These are phyloP conservation scores for Monosporascus sp. DNA, from an alignment of 2,329 filamentous ascomycete genomes.

Conservation along the genomic window DNA sequence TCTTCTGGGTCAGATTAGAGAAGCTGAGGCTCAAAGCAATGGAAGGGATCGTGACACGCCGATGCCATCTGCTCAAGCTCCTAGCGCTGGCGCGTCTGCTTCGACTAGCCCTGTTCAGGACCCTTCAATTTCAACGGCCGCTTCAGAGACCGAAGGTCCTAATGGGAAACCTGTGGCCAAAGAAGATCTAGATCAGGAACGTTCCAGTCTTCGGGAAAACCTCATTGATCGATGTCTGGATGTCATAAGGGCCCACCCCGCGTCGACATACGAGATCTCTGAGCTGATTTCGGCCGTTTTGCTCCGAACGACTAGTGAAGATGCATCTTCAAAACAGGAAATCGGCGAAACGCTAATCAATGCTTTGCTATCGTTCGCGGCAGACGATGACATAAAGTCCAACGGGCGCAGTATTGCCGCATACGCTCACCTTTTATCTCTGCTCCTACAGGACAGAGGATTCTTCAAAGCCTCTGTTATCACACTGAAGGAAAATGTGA, in stretches of 20 bases:
- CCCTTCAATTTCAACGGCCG: slow-evolving; percentile 10
- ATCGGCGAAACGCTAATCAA: slow-evolving; percentile 79
- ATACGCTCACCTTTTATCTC: slow-evolving; percentile 84
- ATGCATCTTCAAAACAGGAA: slow-evolving; percentile 54
- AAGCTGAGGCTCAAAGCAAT: slow-evolving; percentile 10
- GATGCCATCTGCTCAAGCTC: slow-evolving; percentile 16
- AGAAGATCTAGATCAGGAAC: slow-evolving; percentile 74
- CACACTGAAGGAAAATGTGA: slow-evolving; percentile 71
- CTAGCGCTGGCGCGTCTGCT: slow-evolving; percentile 19
- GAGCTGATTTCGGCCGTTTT: slow-evolving; percentile 78
- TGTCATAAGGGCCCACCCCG: slow-evolving; percentile 80
- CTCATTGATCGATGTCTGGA: slow-evolving; percentile 88
- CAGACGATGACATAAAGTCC: slow-evolving; percentile 59
- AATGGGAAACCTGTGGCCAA: slow-evolving; percentile 48
- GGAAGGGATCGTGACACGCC: slow-evolving; percentile 16
- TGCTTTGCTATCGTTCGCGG: slow-evolving; percentile 68
- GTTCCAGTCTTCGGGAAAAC: slow-evolving; percentile 66
- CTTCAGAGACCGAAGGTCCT: slow-evolving; percentile 12
- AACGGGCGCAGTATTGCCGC: slow-evolving; percentile 66
- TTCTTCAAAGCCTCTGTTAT: slow-evolving; percentile 77
- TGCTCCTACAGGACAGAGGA: slow-evolving; percentile 75
- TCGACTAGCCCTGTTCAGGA: slow-evolving; percentile 16
- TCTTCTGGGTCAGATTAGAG: slow-evolving; percentile 14
- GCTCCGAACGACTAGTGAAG: slow-evolving; percentile 50
- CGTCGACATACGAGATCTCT: slow-evolving; percentile 84